These are phyloP conservation scores for Neltuma alba DNA, from an alignment of 306 rosid species.

Conservation along the genomic window DNA sequence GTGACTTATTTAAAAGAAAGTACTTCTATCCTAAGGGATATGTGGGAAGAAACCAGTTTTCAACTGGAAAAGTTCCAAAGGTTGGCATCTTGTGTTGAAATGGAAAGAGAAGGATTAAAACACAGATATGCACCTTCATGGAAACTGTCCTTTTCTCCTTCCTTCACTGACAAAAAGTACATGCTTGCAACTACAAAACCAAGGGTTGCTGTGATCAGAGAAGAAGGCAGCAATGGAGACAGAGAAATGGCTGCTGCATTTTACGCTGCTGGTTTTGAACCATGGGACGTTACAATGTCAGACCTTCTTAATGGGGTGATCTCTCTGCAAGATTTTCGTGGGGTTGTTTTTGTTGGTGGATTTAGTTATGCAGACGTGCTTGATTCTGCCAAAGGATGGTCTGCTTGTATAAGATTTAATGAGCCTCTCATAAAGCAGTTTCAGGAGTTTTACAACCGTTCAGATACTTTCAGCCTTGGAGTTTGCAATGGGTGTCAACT, in stretches of 20 bases:
- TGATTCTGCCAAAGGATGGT: slow-evolving; percentile 95
- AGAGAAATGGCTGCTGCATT: slow-evolving; percentile 96
- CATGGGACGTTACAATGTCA: slow-evolving; percentile 91
- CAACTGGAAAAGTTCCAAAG: slow-evolving; percentile 75
- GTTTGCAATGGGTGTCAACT: slow-evolving; percentile 97
- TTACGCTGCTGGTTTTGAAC: slow-evolving; percentile 78
- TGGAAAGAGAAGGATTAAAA: slow-evolving; percentile 81
- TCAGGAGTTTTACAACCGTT: slow-evolving; percentile 81
- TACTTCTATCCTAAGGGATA: slow-evolving; percentile 66
- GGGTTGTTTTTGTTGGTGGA: slow-evolving; percentile 87
- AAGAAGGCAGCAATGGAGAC: slow-evolving; percentile 97
- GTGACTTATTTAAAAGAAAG: slow-evolving; percentile 56
- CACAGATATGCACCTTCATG: slow-evolving; percentile 72
- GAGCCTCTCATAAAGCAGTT: slow-evolving; percentile 71
- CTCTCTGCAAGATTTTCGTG: slow-evolving; percentile 68
- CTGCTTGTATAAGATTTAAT: slow-evolving; percentile 79
- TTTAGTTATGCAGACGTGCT: slow-evolving; percentile 96
- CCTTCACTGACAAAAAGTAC: slow-evolving; percentile 64
- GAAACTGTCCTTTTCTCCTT: slow-evolving; percentile 71
- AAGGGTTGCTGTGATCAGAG: slow-evolving; percentile 85
- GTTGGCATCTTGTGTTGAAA: slow-evolving; percentile 77
- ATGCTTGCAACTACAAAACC: slow-evolving; percentile 62
- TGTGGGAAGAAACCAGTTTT: slow-evolving; percentile 91
- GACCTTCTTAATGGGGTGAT: slow-evolving; percentile 73
- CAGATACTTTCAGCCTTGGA: slow-evolving; percentile 89